Conservation (phyloP, 73 alveolate species). For the Paramecium sexaurelia region DNA sequence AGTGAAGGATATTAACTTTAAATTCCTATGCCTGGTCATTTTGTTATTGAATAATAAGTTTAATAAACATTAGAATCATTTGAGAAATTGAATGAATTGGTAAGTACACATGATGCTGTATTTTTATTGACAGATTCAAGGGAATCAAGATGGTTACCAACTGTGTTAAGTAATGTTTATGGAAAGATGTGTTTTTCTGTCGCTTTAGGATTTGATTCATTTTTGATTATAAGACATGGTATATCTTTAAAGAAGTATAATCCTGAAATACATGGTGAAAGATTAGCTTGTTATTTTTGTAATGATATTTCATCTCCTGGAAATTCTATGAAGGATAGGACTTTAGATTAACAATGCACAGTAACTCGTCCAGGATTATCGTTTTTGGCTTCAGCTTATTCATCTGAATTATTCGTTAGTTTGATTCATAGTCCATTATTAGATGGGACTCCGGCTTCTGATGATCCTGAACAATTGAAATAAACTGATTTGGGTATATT, state of each 20-base stretch:
- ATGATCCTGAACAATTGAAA: conserved; percentile 8
- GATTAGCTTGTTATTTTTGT: conserved; percentile 98
- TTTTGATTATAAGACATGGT: conserved; percentile 97
- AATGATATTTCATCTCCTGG: conserved; percentile 98
- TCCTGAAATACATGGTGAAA: conserved; percentile 82
- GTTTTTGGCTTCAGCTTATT: conserved; percentile 88
- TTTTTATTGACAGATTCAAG: conserved; percentile 96
- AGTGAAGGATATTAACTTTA: conserved; percentile 83
- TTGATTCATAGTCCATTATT: conserved; percentile 87
- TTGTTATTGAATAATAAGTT: conserved; percentile 79
- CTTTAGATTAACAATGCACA: conserved; percentile 98
- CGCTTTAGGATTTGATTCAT: conserved; percentile 98
- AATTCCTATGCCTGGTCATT: conserved; percentile 99
- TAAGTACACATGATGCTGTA: conserved; percentile 90
- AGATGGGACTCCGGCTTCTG: conserved; percentile 84
- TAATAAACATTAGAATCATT: conserved; percentile 71
- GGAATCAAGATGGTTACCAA: conserved; percentile 98
- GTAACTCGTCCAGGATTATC: conserved; percentile 98
- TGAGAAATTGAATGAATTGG: conserved; percentile 79
- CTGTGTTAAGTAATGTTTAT: conserved; percentile 90
- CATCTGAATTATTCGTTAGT: conserved; percentile 91
- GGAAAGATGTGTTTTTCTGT: conserved; percentile 93
- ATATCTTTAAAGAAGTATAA: conserved; percentile 66
- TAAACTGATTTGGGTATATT: conserved; percentile 18
- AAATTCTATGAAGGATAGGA: conserved; percentile 93